These are phyloP conservation scores for Hemileccinum rubropunctum DNA, from an alignment of 768 basidiomycete species.

Conservation along the genomic window DNA sequence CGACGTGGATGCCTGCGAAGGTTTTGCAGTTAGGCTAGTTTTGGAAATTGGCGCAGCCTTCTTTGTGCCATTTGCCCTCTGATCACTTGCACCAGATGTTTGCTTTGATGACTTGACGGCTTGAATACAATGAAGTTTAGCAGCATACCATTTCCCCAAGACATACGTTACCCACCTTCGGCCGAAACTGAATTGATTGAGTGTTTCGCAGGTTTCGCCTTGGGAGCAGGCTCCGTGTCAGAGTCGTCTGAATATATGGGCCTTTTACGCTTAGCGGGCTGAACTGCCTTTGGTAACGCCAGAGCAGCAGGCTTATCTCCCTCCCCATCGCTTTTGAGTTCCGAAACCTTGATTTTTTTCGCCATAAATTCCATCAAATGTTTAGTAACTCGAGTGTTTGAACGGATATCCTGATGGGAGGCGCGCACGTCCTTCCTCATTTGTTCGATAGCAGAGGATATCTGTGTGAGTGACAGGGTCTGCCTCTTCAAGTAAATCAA, in stretches of 20 bases:
- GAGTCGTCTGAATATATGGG: slow-evolving; percentile 21
- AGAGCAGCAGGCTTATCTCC: slow-evolving; percentile 28
- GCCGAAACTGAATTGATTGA: background rate
- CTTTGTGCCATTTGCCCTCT: slow-evolving; percentile 8
- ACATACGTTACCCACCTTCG: slow-evolving; percentile 15
- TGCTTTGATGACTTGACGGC: slow-evolving; percentile 13
- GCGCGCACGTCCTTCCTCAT: slow-evolving; percentile 39
- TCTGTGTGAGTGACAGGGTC: slow-evolving; percentile 36
- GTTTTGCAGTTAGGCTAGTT: background rate
- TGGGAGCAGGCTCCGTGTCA: slow-evolving; percentile 17
- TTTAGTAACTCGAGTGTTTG: slow-evolving; percentile 36
- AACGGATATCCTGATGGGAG: slow-evolving; percentile 38
- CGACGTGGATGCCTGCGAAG: slow-evolving; percentile 2
- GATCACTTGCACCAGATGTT: background rate
- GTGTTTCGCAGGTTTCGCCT: slow-evolving; percentile 12
- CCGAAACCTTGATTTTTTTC: slow-evolving; percentile 31
- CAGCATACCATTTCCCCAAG: background rate
- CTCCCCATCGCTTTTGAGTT: slow-evolving; percentile 31
- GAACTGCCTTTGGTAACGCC: slow-evolving; percentile 6
- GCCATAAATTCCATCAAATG: slow-evolving; percentile 32
- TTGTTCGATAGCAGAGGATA: slow-evolving; percentile 40
- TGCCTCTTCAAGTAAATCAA: slow-evolving; percentile 38
- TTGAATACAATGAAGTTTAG: slow-evolving; percentile 8
- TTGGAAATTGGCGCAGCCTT: background rate
- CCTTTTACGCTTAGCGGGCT: slow-evolving; percentile 29